A percentile compares a stretch with the other conserved stretches of the same genome.
phyloP scores from a whole-genome alignment of 768 basidiomycete species.

The Hygrophorus russula region DNA sequence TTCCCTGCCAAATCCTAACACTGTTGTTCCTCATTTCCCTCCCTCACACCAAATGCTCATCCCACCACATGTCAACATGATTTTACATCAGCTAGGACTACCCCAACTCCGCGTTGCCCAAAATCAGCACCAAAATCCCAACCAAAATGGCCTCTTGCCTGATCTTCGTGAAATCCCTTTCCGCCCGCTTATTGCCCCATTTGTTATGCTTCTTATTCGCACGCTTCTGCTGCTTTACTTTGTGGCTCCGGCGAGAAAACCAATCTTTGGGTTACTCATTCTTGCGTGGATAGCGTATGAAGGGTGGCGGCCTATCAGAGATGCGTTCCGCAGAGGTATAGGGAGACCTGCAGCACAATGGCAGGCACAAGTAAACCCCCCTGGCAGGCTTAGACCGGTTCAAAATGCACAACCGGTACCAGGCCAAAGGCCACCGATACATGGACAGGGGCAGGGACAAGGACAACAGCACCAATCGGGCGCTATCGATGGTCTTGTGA shows the following conservation, averaged over 20 bases:
- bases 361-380: constrained; percentile 5
- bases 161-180: constrained; percentile 50
- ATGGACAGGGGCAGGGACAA: constrained; percentile 9
- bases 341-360: constrained; percentile 24
- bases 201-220: constrained; percentile 58
- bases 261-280: constrained; percentile 55
- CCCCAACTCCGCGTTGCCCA: constrained; percentile 31
- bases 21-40: background rate
- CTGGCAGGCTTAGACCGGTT: constrained; percentile 6
- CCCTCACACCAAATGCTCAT: constrained; percentile 17
- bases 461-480: too few species aligned
- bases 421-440: constrained; percentile 10
- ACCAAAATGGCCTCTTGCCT: constrained; percentile 21
- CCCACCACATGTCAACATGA: constrained; percentile 43
- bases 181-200: constrained; percentile 55
- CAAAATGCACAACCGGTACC: constrained; percentile 11
- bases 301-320: constrained; percentile 59
- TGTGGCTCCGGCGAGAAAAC: constrained; percentile 64
- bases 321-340: constrained; percentile 24
- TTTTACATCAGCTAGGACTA: constrained; percentile 56
- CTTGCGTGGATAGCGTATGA: constrained; percentile 66
- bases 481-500: constrained; percentile 19
- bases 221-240: constrained; percentile 64
- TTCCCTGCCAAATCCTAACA: constrained; percentile 10
- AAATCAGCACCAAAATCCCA: constrained; percentile 20